phyloP scores from a whole-genome alignment of 441 rosid genomes.

The Populus trichocarpa region DNA sequence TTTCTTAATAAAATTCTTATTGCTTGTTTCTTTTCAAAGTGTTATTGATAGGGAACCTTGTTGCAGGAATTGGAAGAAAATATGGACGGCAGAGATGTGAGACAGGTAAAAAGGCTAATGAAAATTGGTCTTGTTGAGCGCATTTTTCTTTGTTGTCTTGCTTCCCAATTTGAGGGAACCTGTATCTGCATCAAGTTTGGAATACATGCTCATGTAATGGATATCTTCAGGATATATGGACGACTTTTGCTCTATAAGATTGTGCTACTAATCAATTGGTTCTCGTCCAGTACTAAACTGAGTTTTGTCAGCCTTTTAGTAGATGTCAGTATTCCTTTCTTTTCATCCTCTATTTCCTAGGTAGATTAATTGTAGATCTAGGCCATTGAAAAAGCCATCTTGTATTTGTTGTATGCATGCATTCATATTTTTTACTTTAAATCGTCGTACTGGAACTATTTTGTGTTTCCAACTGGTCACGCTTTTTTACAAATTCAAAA shows the following conservation, averaged over 20 bases:
- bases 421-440: neutral
- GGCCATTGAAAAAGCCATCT: neutral
- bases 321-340: neutral
- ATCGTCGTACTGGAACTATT: neutral
- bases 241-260: neutral
- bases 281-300: neutral
- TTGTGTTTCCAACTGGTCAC: neutral
- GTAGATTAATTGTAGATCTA: neutral
- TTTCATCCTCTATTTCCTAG: neutral
- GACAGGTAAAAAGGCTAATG: slow-evolving; percentile 41
- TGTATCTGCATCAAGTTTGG: neutral
- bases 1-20: neutral
- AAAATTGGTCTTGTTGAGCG: neutral
- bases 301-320: neutral
- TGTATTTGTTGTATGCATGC: neutral
- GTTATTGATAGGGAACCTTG: slow-evolving; percentile 6
- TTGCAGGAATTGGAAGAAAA: slow-evolving; percentile 44
- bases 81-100: slow-evolving; percentile 58
- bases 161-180: neutral
- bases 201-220: neutral
- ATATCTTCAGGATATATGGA: neutral
- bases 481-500: neutral
- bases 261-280: neutral
- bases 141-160: too few species aligned
- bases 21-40: slow-evolving; percentile 4